A percentile compares a stretch with the other conserved stretches of the same genome.
Conservation (phyloP, 148 eudicot species). For the Spergularia marina region DNA sequence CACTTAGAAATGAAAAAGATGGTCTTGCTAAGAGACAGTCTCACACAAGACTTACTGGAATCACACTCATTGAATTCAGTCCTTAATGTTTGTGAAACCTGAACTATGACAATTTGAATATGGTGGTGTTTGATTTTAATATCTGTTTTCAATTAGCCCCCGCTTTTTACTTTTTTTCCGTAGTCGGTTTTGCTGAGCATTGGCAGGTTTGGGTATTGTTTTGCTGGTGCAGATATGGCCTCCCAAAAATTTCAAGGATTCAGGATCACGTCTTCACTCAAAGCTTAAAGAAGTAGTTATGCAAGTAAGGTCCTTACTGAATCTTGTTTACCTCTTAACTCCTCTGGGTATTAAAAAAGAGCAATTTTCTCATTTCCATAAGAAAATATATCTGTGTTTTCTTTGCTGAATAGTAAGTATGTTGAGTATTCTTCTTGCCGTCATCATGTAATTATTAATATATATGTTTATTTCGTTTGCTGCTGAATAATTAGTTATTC, state of each 20-base stretch:
- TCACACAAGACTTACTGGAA: no score
- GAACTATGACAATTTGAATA: not conserved
- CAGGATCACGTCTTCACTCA: conserved; percentile 81
- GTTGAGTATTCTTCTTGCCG: not conserved
- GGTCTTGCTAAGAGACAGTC: no score
- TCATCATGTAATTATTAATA: not conserved
- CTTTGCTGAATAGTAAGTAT: not conserved
- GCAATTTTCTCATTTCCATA: not conserved
- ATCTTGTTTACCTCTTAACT: not conserved
- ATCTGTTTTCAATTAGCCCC: conserved; percentile 5
- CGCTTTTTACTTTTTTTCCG: not conserved
- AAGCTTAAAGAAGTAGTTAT: conserved; percentile 84
- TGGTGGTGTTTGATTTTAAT: not conserved
- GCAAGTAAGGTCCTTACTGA: conserved; percentile 48
- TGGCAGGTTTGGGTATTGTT: conserved; percentile 17
- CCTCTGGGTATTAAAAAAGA: not conserved
- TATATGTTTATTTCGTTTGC: not conserved
- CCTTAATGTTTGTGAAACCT: not conserved
- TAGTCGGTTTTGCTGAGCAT: not conserved
- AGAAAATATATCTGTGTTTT: not conserved
- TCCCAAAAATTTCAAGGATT: conserved; percentile 89
- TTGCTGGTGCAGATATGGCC: conserved; percentile 90
- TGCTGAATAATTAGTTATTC: not conserved
- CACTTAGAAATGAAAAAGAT: not conserved
- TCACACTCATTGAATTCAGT: not conserved